phyloP scores from a whole-genome alignment of 2,329 filamentous ascomycete species.

The Aureobasidium uvarum region DNA sequence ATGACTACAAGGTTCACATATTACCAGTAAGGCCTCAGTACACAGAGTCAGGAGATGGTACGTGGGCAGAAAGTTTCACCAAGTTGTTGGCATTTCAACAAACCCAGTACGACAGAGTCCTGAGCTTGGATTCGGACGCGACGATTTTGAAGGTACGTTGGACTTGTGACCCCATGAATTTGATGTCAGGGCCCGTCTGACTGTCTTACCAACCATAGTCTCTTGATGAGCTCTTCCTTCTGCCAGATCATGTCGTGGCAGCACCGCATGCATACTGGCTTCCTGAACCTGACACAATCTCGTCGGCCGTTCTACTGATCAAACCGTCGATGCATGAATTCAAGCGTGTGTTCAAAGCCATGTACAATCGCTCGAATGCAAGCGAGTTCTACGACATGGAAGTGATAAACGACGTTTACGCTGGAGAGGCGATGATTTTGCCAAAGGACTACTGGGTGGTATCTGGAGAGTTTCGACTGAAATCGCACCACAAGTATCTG shows the following conservation, averaged over 20 bases:
- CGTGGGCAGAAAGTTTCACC: constrained; percentile 64
- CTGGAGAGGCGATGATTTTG: constrained; percentile 58
- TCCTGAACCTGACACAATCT: constrained; percentile 41
- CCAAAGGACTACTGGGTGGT: constrained; percentile 64
- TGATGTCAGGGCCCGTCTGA: background rate
- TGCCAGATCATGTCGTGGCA: constrained; percentile 59
- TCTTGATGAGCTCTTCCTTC: constrained; percentile 69
- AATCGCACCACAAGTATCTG: constrained; percentile 54
- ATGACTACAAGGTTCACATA: constrained; percentile 50
- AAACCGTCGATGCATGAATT: constrained; percentile 58
- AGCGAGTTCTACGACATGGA: constrained; percentile 63
- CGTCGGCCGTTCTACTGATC: constrained; percentile 58
- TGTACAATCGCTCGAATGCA: constrained; percentile 29
- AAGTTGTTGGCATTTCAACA: constrained; percentile 68
- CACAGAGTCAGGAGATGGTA: constrained; percentile 42
- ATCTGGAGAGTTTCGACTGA: constrained; percentile 60
- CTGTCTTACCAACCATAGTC: constrained; percentile 39
- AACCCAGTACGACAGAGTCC: constrained; percentile 58
- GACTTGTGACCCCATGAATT: background rate
- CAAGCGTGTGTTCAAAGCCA: constrained; percentile 37
- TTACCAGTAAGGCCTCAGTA: constrained; percentile 44
- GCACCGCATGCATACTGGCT: constrained; percentile 71
- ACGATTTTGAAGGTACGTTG: constrained; percentile 49
- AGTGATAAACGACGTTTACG: constrained; percentile 62
- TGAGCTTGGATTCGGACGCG: constrained; percentile 62